Percentiles rank a stretch among this genome's conserved stretches.
Evolutionary conservation across 1,284 basidiomycete species (phyloP).

Genomic region (Anthracocystis panici-leucophaei): DNA sequence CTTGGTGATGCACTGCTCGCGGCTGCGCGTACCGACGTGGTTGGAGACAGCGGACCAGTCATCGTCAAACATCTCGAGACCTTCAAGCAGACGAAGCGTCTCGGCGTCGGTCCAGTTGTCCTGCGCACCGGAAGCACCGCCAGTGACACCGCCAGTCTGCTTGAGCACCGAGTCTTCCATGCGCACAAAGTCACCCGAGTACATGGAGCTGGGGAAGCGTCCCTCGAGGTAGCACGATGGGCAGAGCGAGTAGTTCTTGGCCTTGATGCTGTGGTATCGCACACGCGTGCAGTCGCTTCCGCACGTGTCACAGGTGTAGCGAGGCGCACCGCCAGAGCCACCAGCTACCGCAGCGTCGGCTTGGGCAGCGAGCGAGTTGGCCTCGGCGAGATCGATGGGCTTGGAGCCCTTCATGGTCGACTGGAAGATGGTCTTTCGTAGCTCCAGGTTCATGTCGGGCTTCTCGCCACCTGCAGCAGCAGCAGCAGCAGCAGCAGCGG

Average conservation of each 20-base stretch:
- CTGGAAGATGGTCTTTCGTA: conserved; percentile 66
- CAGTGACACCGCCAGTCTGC: conserved; percentile 70
- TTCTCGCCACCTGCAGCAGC: conserved; percentile 76
- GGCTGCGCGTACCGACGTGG: conserved; percentile 88
- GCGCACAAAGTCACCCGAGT: conserved; percentile 96
- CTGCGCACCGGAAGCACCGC: conserved; percentile 72
- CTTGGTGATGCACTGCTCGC: conserved; percentile 94
- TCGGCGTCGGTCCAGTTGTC: conserved; percentile 94
- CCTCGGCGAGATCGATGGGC: conserved; percentile 62
- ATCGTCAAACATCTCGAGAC: conserved; percentile 97
- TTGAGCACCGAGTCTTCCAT: conserved; percentile 75
- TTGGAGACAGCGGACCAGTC: conserved; percentile 93
- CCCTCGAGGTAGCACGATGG: conserved; percentile 88
- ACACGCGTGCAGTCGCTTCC: conserved; percentile 89
- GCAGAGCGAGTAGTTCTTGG: conserved; percentile 80
- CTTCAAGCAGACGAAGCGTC: conserved; percentile 87
- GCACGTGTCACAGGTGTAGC: conserved; percentile 91
- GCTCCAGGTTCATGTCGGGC: conserved; percentile 71
- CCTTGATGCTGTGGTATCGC: conserved; percentile 91
- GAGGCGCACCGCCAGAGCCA: conserved; percentile 71
- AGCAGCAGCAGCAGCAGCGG: conserved; percentile 6
- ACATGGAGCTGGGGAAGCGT: conserved; percentile 95
- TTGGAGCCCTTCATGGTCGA: conserved; percentile 65
- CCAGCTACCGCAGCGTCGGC: conserved; percentile 74
- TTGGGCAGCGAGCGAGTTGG: conserved; percentile 59